Evolutionary conservation across 805 yeast species (phyloP).

Genomic region (Henningerozyma blattae): DNA sequence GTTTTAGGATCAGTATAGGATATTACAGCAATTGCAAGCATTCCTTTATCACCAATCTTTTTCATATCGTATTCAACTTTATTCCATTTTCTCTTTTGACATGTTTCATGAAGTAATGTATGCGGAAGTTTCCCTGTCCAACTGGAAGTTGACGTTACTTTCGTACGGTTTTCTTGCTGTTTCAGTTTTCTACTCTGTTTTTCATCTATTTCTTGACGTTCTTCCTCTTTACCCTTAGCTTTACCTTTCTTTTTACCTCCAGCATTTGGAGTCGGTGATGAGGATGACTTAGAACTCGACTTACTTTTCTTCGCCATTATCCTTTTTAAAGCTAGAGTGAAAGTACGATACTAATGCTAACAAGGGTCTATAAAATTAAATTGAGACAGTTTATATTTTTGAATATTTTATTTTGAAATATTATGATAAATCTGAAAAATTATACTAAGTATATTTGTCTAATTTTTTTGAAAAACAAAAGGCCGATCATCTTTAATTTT

Average conservation of each 20-base stretch:
- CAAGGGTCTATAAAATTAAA: too few species aligned
- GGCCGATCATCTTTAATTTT: too few species aligned
- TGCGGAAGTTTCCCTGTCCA: slow-evolving; percentile 96
- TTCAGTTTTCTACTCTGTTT: slow-evolving; percentile 12
- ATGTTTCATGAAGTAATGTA: slow-evolving; percentile 71
- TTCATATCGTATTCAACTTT: slow-evolving; percentile 70
- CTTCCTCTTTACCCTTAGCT: slow-evolving; percentile 9
- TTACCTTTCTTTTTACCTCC: slow-evolving; percentile 13
- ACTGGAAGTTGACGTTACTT: slow-evolving; percentile 57
- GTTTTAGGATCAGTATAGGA: slow-evolving; percentile 76
- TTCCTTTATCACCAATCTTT: slow-evolving; percentile 38
- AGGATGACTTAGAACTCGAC: slow-evolving; percentile 1
- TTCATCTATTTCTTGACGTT: slow-evolving; percentile 5
- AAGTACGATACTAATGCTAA: too few species aligned
- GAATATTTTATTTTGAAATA: too few species aligned
- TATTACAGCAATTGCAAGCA: slow-evolving; percentile 51
- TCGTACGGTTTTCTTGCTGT: slow-evolving; percentile 28
- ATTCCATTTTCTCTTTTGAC: slow-evolving; percentile 84
- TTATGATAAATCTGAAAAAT: too few species aligned
- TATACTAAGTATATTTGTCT: too few species aligned
- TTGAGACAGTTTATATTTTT: too few species aligned
- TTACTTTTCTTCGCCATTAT: slow-evolving; percentile 8
- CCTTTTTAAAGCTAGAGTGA: not conserved
- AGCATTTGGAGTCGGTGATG: slow-evolving; percentile 1
- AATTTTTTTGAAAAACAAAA: too few species aligned